phyloP scores from a whole-genome alignment of 495 filamentous ascomycete genomes.

The Podospora bellae-mahoneyi region DNA sequence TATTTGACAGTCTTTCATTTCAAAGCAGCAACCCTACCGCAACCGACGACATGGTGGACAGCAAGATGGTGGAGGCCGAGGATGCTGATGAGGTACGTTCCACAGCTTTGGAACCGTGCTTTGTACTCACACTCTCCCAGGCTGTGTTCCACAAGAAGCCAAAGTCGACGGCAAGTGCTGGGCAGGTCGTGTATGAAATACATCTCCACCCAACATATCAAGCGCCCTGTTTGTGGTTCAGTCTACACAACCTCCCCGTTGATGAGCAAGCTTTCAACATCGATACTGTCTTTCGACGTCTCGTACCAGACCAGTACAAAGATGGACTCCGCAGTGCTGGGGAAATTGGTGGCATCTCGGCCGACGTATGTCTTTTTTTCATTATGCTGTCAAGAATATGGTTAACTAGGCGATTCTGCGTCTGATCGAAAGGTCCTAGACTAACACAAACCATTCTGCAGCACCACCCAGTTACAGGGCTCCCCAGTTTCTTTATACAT shows the following conservation, averaged over 20 bases:
- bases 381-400: slow-evolving; percentile 29
- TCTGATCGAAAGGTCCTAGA: slow-evolving; percentile 36
- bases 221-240: slow-evolving; percentile 59
- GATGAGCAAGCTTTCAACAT: slow-evolving; percentile 46
- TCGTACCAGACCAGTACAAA: slow-evolving; percentile 65
- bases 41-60: slow-evolving; percentile 8
- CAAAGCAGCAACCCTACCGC: slow-evolving; percentile 12
- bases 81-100: slow-evolving; percentile 44
- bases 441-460: slow-evolving; percentile 48
- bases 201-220: slow-evolving; percentile 56
- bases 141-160: slow-evolving; percentile 21
- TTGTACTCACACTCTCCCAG: slow-evolving; percentile 15
- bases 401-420: slow-evolving; percentile 47
- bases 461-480: slow-evolving; percentile 74
- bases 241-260: slow-evolving; percentile 44
- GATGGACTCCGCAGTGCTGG: slow-evolving; percentile 57
- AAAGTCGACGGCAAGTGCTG: slow-evolving; percentile 15
- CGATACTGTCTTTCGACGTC: slow-evolving; percentile 63
- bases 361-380: slow-evolving; percentile 57
- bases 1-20: slow-evolving; percentile 39
- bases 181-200: slow-evolving; percentile 61
- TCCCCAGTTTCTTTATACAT: slow-evolving; percentile 78
- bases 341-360: slow-evolving; percentile 70
- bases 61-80: slow-evolving; percentile 44
- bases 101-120: neutral